Conservation (phyloP, 2,329 filamentous ascomycete genomes). For the Lomentospora prolificans region DNA sequence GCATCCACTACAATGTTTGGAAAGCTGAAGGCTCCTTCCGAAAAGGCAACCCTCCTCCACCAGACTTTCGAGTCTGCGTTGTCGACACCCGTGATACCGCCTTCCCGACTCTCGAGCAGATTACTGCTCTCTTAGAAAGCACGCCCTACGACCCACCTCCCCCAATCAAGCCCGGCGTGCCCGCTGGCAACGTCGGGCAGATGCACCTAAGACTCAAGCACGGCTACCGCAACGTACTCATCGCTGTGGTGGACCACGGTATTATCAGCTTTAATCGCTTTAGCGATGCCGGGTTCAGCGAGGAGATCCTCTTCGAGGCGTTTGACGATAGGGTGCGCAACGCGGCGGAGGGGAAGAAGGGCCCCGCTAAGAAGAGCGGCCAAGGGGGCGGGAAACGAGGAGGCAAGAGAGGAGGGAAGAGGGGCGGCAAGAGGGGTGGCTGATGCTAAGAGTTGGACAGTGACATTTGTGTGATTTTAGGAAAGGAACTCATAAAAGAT, state of each 20-base stretch:
- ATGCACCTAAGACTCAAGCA: conserved; percentile 75
- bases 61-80: conserved; percentile 79
- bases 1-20: conserved; percentile 73
- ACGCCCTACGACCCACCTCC: conserved; percentile 59
- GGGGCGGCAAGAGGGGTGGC: conserved; percentile 14
- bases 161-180: conserved; percentile 18
- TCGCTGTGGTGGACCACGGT: conserved; percentile 85
- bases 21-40: conserved; percentile 58
- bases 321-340: conserved; percentile 31
- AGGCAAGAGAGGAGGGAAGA: conserved; percentile 12
- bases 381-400: conserved; percentile 12
- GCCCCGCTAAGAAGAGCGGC: conserved; percentile 12
- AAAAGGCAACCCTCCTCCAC: conserved; percentile 66
- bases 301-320: conserved; percentile 29
- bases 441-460: background rate
- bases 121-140: conserved; percentile 61
- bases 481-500: background rate
- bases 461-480: background rate
- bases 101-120: conserved; percentile 64
- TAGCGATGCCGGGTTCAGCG: conserved; percentile 47
- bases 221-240: conserved; percentile 70
- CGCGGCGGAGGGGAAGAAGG: conserved; percentile 23
- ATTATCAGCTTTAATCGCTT: conserved; percentile 81
- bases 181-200: conserved; percentile 30
- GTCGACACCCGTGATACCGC: conserved; percentile 62